These are phyloP conservation scores for Zelonia costaricensis DNA, from an alignment of 208 protist species.

Conservation along the genomic window DNA sequence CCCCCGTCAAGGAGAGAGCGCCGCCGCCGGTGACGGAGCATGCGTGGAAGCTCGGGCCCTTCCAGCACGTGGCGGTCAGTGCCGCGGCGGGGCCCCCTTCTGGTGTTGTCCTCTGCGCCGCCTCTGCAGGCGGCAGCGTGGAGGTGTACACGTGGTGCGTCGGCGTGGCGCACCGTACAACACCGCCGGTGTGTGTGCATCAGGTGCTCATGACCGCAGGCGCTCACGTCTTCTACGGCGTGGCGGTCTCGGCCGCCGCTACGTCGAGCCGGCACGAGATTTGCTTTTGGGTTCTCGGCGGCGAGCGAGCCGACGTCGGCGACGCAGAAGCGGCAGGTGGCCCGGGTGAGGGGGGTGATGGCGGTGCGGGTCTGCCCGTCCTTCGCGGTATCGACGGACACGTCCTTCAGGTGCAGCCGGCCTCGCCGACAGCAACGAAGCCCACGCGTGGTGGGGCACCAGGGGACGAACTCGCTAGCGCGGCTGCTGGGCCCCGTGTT, in stretches of 20 bases:
- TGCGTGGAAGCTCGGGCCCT: constrained; percentile 22
- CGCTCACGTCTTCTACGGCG: constrained; percentile 19
- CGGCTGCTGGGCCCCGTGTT: neutral
- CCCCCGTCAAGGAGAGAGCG: neutral
- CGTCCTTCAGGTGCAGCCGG: constrained; percentile 9
- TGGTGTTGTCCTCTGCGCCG: constrained; percentile 6
- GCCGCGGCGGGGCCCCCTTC: neutral
- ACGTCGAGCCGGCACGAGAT: constrained; percentile 8
- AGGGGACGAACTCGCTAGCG: no score
- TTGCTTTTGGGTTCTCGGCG: constrained; percentile 21
- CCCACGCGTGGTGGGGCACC: no score
- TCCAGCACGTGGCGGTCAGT: constrained; percentile 9
- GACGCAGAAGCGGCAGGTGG: neutral
- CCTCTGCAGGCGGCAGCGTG: constrained; percentile 9
- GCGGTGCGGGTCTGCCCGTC: neutral
- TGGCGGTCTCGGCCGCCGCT: neutral
- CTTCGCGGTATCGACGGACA: constrained; percentile 18
- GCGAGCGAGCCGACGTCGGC: constrained; percentile 1
- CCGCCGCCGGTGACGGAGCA: constrained; percentile 1
- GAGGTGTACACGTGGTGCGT: constrained; percentile 26
- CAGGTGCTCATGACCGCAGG: constrained; percentile 15
- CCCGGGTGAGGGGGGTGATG: neutral
- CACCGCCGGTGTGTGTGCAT: constrained; percentile 22
- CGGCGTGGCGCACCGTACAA: neutral
- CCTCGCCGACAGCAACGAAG: neutral